Evolutionary conservation across 2,329 filamentous ascomycete genomes (phyloP), one percentile per base, ranked within the genome.

Genomic region (Metarhizium rileyi): DNA sequence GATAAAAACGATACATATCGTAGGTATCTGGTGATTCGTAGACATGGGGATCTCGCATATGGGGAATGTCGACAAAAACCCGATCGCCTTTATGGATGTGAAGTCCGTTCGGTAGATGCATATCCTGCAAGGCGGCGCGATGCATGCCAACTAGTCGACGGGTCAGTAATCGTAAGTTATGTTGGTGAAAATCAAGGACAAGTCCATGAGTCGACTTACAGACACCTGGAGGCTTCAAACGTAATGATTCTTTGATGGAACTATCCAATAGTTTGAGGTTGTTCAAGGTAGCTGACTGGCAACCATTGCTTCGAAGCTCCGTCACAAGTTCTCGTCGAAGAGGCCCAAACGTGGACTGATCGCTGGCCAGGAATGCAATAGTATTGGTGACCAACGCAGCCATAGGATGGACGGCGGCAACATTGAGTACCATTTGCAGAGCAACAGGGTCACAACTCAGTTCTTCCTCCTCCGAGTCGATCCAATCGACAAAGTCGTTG

Each of bases 401-500:
- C 5, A 45, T 52, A 8, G 51, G 48, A 25, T 52, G 51, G 10
- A 52, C 51, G 8, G 51, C 51, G 7, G 51, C 51, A 22, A 52
- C 51, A 42, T 48, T 50, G 23, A 52, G 48, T 7, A 52, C 51
- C 51, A 52, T 52, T 18, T 52, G 51, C 6, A 52, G 30, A 27
- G 51, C 51, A n/a, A 52, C 51, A 3, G 51, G 51, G 26, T 52
- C 51, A 8, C 51, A 50, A n/a, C 45, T 45, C n/a, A 38, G n/a
- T 23, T 48, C 48, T 40, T 52, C 45, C 12, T 50, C 46, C 36
- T 52, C 51, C 25, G 51, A 50, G 33, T 52, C 51, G 25, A 52
- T 50, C 51, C 51, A 52, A 28, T 52, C 51, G 22, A 52, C 48
- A 50, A 52, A 46, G 28, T 52, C 51, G 30, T 52, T 46, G 36